These are phyloP conservation scores for Colletotrichum lini DNA, from an alignment of 2,329 filamentous ascomycete species.

Conservation along the genomic window DNA sequence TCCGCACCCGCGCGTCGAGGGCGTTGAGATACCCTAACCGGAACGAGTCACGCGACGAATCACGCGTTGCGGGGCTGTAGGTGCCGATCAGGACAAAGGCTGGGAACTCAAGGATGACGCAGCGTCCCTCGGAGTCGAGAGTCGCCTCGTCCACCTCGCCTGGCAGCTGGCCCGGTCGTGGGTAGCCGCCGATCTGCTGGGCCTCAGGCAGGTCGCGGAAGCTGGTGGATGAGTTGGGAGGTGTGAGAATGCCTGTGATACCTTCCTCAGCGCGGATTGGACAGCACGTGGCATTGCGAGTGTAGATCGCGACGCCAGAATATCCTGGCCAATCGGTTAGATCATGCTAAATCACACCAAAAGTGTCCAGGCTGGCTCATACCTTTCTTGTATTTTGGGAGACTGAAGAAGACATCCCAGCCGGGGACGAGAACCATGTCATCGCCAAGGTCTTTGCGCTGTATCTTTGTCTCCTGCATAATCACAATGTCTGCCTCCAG, in stretches of 20 bases:
- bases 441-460: conserved; percentile 90
- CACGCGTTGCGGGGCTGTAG: conserved; percentile 91
- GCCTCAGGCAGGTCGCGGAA: conserved; percentile 83
- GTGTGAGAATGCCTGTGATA: conserved; percentile 84
- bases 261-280: conserved; percentile 95
- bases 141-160: conserved; percentile 75
- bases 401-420: conserved; percentile 96
- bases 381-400: conserved; percentile 96
- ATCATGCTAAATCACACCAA: neutral
- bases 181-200: conserved; percentile 91
- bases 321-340: conserved; percentile 74
- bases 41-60: conserved; percentile 87
- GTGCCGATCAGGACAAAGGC: conserved; percentile 94
- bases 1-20: conserved; percentile 87
- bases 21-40: conserved; percentile 84
- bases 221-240: conserved; percentile 77
- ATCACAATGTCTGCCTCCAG: conserved; percentile 93
- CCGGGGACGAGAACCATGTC: conserved; percentile 96
- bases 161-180: conserved; percentile 76
- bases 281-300: conserved; percentile 85
- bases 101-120: conserved; percentile 91
- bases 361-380: conserved; percentile 35
- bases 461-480: conserved; percentile 97
- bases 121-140: conserved; percentile 92
- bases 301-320: conserved; percentile 96